phyloP scores from a whole-genome alignment of 225 moss, liverwort and hornwort species.

The Anthoceros angustus region DNA sequence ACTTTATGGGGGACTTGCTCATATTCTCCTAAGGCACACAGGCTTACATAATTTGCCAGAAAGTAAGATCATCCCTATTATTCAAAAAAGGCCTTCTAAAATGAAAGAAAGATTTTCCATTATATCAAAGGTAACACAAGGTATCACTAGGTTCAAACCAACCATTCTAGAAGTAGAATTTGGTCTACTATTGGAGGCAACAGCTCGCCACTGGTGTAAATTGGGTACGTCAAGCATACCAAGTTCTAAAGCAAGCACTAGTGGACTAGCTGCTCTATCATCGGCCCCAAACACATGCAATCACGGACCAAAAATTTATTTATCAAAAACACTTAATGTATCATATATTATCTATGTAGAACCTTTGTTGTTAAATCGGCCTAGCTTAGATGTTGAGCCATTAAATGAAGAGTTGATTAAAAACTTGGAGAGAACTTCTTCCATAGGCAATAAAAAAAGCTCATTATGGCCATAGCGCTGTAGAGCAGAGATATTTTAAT shows the following conservation, averaged over 20 bases:
- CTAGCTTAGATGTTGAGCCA: not conserved
- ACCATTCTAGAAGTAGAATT: constrained; percentile 49
- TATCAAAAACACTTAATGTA: not conserved
- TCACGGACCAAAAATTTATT: not conserved
- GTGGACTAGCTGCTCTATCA: not conserved
- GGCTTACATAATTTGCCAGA: constrained; percentile 20
- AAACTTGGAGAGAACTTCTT: not conserved
- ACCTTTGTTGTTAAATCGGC: not conserved
- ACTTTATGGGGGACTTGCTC: constrained; percentile 51
- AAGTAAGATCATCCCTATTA: not conserved
- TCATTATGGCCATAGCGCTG: not conserved
- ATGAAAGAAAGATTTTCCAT: not conserved
- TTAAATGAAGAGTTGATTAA: not conserved
- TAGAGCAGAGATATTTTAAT: not conserved
- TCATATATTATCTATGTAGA: not conserved
- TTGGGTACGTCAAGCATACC: not conserved
- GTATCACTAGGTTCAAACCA: constrained; percentile 33
- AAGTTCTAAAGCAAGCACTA: not conserved
- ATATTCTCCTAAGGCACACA: constrained; percentile 33
- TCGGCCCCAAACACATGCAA: not conserved
- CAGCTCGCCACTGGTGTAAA: constrained; percentile 45
- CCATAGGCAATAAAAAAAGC: not conserved
- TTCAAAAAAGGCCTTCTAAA: constrained; percentile 2
- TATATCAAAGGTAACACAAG: constrained; percentile 12
- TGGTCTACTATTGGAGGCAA: constrained; percentile 44